Evolutionary conservation across 2,329 filamentous ascomycete species (phyloP).

Genomic region (Blastomyces silverae): DNA sequence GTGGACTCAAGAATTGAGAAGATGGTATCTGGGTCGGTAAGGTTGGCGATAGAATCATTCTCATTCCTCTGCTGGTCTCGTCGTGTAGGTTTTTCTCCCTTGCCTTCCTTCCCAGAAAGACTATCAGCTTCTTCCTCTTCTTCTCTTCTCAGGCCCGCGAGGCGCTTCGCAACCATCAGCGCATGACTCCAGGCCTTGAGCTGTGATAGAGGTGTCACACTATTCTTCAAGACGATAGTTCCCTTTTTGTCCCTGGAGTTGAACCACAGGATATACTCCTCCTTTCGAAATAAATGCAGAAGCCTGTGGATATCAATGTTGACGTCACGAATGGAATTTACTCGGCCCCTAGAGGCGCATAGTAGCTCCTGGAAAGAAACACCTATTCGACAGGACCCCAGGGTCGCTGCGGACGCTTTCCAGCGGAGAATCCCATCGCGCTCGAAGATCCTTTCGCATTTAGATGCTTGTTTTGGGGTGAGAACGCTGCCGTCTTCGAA

Average conservation of each 20-base stretch:
- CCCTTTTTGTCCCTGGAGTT: conserved; percentile 39
- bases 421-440: conserved; percentile 60
- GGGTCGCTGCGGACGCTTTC: conserved; percentile 33
- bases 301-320: conserved; percentile 43
- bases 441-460: conserved; percentile 53
- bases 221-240: conserved; percentile 59
- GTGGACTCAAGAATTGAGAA: conserved; percentile 35
- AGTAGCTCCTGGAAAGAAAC: conserved; percentile 37
- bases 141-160: not conserved
- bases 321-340: conserved; percentile 28
- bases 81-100: not conserved
- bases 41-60: conserved; percentile 30
- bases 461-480: conserved; percentile 59
- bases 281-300: conserved; percentile 45
- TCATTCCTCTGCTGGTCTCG: not conserved
- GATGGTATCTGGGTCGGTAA: conserved; percentile 32
- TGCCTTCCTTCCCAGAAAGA: not conserved
- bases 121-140: not conserved
- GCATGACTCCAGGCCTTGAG: conserved; percentile 59
- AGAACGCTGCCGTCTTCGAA: conserved; percentile 41
- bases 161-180: conserved; percentile 41
- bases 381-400: conserved; percentile 54
- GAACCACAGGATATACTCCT: conserved; percentile 58
- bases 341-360: conserved; percentile 16
- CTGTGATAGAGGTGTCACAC: conserved; percentile 45